Evolutionary conservation across 768 basidiomycete species (phyloP).

Genomic region (Cyathus striatus): DNA sequence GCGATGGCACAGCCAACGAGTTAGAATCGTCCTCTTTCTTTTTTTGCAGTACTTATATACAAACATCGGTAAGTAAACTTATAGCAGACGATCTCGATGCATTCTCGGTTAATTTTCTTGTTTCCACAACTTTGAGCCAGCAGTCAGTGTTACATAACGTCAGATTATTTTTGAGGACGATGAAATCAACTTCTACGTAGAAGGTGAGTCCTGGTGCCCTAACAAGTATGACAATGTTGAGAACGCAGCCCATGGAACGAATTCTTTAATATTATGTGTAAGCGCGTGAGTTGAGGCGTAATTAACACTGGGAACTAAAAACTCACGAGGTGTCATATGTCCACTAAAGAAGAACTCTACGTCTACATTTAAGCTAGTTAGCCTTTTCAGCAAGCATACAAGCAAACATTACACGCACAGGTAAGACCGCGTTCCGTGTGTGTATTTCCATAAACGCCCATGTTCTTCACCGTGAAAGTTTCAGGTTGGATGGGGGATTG

Average conservation of each 20-base stretch:
- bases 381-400: background rate
- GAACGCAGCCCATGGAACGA: constrained; percentile 45
- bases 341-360: constrained; percentile 55
- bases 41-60: too few species aligned
- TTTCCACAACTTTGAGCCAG: too few species aligned
- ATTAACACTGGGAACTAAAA: constrained; percentile 2
- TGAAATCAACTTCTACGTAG: too few species aligned
- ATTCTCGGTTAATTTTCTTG: too few species aligned
- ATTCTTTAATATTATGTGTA: constrained; percentile 24
- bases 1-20: too few species aligned
- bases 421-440: constrained; percentile 63
- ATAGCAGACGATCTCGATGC: too few species aligned
- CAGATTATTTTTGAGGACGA: too few species aligned
- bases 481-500: constrained; percentile 56
- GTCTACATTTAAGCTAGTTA: constrained; percentile 22
- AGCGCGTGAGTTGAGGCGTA: background rate
- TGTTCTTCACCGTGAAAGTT: constrained; percentile 55
- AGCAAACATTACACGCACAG: constrained; percentile 34
- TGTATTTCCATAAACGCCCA: constrained; percentile 57
- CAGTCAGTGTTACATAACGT: too few species aligned
- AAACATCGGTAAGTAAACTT: too few species aligned
- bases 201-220: constrained; percentile 41
- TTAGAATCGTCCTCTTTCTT: too few species aligned
- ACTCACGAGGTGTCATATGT: constrained; percentile 55
- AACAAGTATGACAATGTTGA: constrained; percentile 35